Evolutionary conservation across 371 early-diverging fungal genomes (phyloP).

Genomic region (Coemansia sp.): DNA sequence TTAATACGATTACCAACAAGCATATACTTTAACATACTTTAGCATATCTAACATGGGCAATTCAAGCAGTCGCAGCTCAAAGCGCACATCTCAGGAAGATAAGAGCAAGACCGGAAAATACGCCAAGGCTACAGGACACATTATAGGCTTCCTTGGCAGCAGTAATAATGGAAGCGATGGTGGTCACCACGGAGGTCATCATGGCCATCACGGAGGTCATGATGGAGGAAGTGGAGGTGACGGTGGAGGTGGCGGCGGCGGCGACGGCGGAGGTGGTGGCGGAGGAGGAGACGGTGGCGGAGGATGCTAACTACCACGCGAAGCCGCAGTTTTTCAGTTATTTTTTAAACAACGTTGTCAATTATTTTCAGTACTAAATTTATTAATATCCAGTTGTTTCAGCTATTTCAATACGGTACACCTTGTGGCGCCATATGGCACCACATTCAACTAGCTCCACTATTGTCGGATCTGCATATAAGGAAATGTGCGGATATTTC

Average conservation of each 20-base stretch:
- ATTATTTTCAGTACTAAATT: too few relatives aligned
- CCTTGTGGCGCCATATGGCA: too few relatives aligned
- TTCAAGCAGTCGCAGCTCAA: not conserved
- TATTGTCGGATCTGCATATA: too few relatives aligned
- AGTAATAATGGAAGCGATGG: not conserved
- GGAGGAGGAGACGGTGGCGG: conserved; percentile 3
- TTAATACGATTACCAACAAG: not conserved
- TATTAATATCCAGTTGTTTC: too few relatives aligned
- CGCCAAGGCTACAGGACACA: not conserved
- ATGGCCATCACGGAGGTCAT: not conserved
- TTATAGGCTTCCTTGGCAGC: not conserved
- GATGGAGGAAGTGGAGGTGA: not conserved
- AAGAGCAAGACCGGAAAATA: too few relatives aligned
- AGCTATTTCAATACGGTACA: too few relatives aligned
- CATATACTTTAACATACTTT: too few relatives aligned
- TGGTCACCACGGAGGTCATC: not conserved
- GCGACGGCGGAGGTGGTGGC: conserved; percentile 5
- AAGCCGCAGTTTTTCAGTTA: too few relatives aligned
- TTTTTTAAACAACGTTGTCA: too few relatives aligned
- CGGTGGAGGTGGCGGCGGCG: conserved; percentile 1
- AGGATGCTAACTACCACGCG: not conserved
- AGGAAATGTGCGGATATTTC: too few relatives aligned
- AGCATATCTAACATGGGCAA: not conserved
- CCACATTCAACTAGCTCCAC: too few relatives aligned
- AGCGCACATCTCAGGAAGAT: not conserved